These are phyloP conservation scores for Saccharomycodes ludwigii DNA, from an alignment of 805 yeast species.

Conservation along the genomic window DNA sequence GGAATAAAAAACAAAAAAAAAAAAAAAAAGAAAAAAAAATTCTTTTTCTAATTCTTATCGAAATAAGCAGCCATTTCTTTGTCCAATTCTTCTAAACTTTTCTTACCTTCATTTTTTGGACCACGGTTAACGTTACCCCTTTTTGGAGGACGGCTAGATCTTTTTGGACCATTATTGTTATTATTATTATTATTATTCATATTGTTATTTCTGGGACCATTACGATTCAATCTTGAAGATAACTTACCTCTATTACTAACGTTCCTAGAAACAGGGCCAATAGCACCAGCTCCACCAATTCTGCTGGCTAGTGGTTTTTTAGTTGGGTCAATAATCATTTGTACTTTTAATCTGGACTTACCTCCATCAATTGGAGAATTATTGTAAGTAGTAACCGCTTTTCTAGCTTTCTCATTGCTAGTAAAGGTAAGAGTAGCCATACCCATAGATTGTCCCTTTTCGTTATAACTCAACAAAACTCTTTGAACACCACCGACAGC, in stretches of 20 bases:
- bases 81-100: constrained; percentile 87
- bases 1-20: background rate
- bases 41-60: constrained; percentile 31
- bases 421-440: constrained; percentile 77
- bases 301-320: constrained; percentile 64
- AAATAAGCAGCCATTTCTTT: constrained; percentile 98
- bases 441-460: constrained; percentile 84
- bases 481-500: constrained; percentile 77
- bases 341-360: constrained; percentile 58
- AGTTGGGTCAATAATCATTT: constrained; percentile 76
- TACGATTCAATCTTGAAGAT: no score
- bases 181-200: constrained; percentile 24
- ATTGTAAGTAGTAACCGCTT: constrained; percentile 74
- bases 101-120: constrained; percentile 40
- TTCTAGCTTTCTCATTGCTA: constrained; percentile 53
- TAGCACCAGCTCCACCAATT: constrained; percentile 41
- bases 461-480: constrained; percentile 67
- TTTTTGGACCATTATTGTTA: no score
- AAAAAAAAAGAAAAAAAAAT: constrained; percentile 1
- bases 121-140: no score
- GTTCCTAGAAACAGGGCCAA: constrained; percentile 2
- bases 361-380: constrained; percentile 93
- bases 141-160: no score
- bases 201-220: no score
- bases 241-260: no score